Conservation (phyloP, 2,329 filamentous ascomycete species). For the Fusarium pseudonygamai region DNA sequence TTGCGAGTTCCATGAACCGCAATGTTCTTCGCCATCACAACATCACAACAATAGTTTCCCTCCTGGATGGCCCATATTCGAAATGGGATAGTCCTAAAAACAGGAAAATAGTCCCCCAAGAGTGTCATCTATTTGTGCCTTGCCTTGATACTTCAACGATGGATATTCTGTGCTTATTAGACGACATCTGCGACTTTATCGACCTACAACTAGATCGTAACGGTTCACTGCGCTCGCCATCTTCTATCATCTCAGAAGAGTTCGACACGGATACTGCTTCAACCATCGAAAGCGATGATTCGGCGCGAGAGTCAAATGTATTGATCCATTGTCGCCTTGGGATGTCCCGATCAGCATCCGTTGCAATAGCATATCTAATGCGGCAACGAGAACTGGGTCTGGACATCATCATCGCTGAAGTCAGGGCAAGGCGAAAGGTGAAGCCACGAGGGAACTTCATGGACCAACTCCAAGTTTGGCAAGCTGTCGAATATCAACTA, state of each 20-base stretch:
- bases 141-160: constrained; percentile 39
- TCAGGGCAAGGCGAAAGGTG: constrained; percentile 37
- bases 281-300: constrained; percentile 5
- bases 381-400: constrained; percentile 31
- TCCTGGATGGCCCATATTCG: constrained; percentile 27
- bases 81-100: constrained; percentile 34
- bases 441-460: constrained; percentile 45
- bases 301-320: constrained; percentile 29
- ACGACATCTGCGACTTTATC: constrained; percentile 42
- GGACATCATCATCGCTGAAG: constrained; percentile 26
- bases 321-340: constrained; percentile 49
- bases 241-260: not conserved
- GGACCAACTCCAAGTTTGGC: constrained; percentile 48
- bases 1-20: constrained; percentile 36
- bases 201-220: constrained; percentile 25
- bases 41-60: constrained; percentile 41
- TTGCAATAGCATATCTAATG: constrained; percentile 48
- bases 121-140: constrained; percentile 37
- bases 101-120: constrained; percentile 33
- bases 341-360: constrained; percentile 46
- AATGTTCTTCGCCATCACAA: constrained; percentile 33
- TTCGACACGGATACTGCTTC: constrained; percentile 1
- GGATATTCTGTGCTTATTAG: constrained; percentile 37
- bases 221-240: not conserved
- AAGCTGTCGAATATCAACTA: constrained; percentile 41